Percentiles rank a stretch among this genome's conserved stretches.
phyloP scores from a whole-genome alignment of 2,329 filamentous ascomycete species.

The Talaromyces piceae region DNA sequence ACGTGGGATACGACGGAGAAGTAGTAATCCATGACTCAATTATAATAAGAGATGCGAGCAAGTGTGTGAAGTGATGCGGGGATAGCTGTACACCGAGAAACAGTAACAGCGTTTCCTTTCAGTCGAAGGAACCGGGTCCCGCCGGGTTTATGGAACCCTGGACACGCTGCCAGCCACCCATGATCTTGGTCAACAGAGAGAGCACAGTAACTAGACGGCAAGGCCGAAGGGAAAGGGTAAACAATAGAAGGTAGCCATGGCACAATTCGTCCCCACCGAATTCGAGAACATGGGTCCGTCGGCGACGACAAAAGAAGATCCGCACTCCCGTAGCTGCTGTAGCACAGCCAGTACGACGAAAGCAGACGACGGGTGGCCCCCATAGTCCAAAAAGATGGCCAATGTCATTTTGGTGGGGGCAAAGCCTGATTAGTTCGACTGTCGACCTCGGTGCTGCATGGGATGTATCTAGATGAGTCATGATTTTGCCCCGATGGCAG shows the following conservation, averaged over 20 bases:
- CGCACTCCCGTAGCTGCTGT: neutral
- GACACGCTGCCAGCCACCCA: neutral
- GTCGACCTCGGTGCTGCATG: neutral
- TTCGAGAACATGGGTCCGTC: neutral
- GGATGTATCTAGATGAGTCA: constrained; percentile 4
- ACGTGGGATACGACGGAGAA: neutral
- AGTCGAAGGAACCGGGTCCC: neutral
- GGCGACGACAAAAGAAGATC: neutral
- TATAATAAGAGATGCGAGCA: neutral
- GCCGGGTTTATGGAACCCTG: neutral
- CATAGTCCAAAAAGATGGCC: neutral
- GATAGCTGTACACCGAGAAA: neutral
- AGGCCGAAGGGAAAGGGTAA: neutral
- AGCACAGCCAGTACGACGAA: neutral
- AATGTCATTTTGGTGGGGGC: constrained; percentile 1
- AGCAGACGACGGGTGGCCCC: neutral
- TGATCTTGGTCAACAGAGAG: neutral
- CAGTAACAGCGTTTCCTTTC: neutral
- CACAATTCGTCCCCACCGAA: neutral
- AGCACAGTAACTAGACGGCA: neutral
- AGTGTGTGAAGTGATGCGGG: neutral
- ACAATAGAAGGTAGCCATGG: neutral
- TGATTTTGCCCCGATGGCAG: constrained; percentile 8
- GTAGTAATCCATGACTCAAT: too few relatives aligned
- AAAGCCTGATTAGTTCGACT: constrained; percentile 1